phyloP scores from a whole-genome alignment of 208 protist genomes.

The Wallacemonas collosoma region DNA sequence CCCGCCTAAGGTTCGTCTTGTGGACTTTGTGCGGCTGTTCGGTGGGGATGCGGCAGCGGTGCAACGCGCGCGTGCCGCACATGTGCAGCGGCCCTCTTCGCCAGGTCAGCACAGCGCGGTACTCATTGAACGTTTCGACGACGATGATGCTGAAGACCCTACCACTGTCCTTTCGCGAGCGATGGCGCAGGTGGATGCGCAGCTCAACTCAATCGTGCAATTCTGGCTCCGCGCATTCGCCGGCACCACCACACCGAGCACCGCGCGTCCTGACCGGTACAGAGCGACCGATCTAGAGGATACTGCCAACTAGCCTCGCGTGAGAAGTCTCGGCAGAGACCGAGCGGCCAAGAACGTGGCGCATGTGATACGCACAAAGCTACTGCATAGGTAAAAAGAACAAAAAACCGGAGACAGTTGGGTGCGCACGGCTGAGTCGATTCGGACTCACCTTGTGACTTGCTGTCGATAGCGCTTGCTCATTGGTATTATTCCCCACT shows the following conservation, averaged over 20 bases:
- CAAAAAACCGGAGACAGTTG: too few species aligned
- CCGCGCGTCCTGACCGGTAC: background rate
- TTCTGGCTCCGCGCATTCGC: conserved; percentile 12
- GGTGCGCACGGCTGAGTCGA: too few species aligned
- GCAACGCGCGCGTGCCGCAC: conserved; percentile 17
- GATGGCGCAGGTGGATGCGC: conserved; percentile 14
- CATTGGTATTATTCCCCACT: too few species aligned
- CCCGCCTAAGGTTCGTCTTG: conserved; percentile 25
- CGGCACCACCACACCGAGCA: background rate
- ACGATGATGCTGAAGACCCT: conserved; percentile 7
- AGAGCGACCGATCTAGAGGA: background rate
- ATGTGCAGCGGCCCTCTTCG: background rate
- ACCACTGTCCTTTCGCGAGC: conserved; percentile 9
- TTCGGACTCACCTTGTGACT: too few species aligned
- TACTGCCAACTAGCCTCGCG: too few species aligned
- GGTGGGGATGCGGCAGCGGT: conserved; percentile 48
- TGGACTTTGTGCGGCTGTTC: conserved; percentile 50
- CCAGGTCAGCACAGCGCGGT: conserved; percentile 2
- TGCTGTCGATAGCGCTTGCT: too few species aligned
- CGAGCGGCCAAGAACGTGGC: too few species aligned
- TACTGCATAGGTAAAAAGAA: too few species aligned
- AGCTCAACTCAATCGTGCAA: conserved; percentile 15
- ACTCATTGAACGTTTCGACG: conserved; percentile 6
- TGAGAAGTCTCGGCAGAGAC: too few species aligned
- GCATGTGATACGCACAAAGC: too few species aligned